Conservation (phyloP, 257 asterid species). For the Rhazya stricta region DNA sequence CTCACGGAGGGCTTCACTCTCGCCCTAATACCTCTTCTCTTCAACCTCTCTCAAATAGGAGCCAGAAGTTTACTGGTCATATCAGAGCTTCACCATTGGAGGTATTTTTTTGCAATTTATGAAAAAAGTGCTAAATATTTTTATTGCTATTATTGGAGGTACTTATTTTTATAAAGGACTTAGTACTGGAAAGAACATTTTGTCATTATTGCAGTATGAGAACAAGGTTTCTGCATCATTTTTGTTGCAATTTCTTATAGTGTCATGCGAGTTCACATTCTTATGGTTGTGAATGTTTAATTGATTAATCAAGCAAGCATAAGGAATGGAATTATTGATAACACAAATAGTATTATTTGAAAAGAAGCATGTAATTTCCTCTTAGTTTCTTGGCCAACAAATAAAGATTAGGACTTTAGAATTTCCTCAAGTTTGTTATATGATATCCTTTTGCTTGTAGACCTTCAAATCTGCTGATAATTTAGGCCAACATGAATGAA, state of each 20-base stretch:
- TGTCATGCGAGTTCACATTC: not conserved
- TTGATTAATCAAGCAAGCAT: not conserved
- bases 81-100: slow-evolving; percentile 81
- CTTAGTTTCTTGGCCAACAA: not conserved
- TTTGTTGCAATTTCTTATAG: not conserved
- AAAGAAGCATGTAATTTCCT: not conserved
- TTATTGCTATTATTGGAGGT: not conserved
- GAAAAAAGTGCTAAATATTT: not conserved
- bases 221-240: not conserved
- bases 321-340: not conserved
- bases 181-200: not conserved
- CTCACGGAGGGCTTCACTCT: slow-evolving; percentile 86
- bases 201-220: not conserved
- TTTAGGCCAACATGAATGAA: not conserved
- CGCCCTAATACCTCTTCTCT: slow-evolving; percentile 65
- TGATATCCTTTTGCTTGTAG: not conserved
- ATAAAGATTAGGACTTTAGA: not conserved
- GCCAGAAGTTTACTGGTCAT: slow-evolving; percentile 53
- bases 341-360: not conserved
- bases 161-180: not conserved
- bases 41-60: slow-evolving; percentile 71
- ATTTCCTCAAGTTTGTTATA: not conserved
- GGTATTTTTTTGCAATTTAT: slow-evolving; percentile 32
- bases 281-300: not conserved
- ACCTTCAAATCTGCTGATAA: not conserved